Evolutionary conservation across 345 rosid genomes (phyloP).

Genomic region (Brassica rapa): DNA sequence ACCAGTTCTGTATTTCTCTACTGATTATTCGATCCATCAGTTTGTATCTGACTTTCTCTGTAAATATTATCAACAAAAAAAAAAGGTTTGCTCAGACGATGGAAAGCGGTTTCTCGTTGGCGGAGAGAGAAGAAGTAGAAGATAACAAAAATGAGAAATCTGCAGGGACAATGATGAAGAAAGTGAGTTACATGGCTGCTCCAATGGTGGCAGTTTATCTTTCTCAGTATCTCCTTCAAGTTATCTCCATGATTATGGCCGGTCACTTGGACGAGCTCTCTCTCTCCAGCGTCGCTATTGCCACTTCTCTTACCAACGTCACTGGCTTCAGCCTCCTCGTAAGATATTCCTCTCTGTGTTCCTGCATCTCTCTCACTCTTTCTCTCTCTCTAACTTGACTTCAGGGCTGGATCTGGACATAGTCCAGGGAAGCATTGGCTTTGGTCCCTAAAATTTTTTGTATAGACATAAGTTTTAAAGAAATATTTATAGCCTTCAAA

Average conservation of each 20-base stretch:
- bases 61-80: not conserved
- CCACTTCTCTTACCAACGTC: constrained; percentile 34
- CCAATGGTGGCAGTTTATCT: constrained; percentile 42
- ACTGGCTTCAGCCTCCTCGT: constrained; percentile 37
- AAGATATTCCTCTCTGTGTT: not conserved
- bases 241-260: constrained; percentile 39
- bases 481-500: too few relatives aligned
- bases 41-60: not conserved
- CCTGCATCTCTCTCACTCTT: not conserved
- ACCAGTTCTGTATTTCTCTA: not conserved
- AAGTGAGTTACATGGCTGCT: constrained; percentile 36
- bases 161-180: constrained; percentile 32
- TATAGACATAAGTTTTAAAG: too few relatives aligned
- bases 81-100: not conserved
- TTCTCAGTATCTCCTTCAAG: constrained; percentile 38
- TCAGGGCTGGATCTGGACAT: too few relatives aligned
- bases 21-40: not conserved
- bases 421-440: too few relatives aligned
- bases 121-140: constrained; percentile 10
- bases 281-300: constrained; percentile 33
- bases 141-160: not conserved
- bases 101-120: constrained; percentile 26
- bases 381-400: not conserved
- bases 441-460: too few relatives aligned
- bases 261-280: constrained; percentile 39